Conservation (phyloP, 2,329 filamentous ascomycete species). For the Trichoderma breve region DNA sequence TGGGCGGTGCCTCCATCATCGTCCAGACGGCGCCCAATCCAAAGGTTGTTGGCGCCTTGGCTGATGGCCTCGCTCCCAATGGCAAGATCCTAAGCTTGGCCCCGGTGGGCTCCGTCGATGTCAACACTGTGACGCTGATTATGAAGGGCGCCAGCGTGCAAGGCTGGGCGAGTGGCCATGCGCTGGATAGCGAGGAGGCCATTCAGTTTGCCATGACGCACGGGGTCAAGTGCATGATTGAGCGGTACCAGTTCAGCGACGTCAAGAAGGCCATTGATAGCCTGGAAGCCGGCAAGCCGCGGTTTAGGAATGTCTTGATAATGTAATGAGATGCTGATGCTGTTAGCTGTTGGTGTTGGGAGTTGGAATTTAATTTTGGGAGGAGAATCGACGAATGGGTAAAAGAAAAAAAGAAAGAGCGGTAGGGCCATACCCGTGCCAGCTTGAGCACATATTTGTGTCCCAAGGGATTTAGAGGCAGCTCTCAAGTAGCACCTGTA, state of each 20-base stretch:
- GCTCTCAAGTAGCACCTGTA: neutral
- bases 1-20: conserved; percentile 62
- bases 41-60: conserved; percentile 50
- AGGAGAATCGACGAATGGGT: neutral
- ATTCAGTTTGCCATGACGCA: conserved; percentile 63
- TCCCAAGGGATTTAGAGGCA: neutral
- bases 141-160: conserved; percentile 57
- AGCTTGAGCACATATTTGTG: neutral
- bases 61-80: conserved; percentile 50
- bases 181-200: conserved; percentile 63
- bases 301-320: conserved; percentile 46
- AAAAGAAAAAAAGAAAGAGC: neutral
- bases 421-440: neutral
- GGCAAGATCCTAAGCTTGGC: conserved; percentile 63
- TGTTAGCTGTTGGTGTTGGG: neutral
- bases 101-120: conserved; percentile 44
- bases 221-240: conserved; percentile 61
- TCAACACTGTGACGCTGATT: conserved; percentile 45
- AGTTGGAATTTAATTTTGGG: neutral
- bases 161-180: conserved; percentile 62
- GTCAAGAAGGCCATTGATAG: conserved; percentile 45
- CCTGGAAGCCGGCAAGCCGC: conserved; percentile 41
- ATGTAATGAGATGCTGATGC: conserved; percentile 32
- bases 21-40: conserved; percentile 63
- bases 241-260: conserved; percentile 60